phyloP scores from a whole-genome alignment of 2,329 filamentous ascomycete species.

The Zasmidium cellare region DNA sequence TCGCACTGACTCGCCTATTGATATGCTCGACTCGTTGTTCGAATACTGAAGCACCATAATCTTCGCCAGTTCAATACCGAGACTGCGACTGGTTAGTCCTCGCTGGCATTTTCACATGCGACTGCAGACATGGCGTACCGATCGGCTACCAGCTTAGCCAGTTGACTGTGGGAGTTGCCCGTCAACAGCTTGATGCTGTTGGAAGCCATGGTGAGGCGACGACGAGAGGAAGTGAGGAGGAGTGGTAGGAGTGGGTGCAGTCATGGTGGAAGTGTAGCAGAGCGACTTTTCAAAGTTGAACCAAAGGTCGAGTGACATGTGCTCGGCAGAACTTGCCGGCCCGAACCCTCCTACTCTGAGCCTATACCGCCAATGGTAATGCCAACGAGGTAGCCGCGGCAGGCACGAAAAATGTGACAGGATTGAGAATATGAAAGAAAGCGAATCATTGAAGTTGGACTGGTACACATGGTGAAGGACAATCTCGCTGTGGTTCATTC shows the following conservation, averaged over 20 bases:
- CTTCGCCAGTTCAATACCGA: constrained; percentile 76
- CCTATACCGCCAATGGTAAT: not conserved
- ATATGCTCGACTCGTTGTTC: constrained; percentile 85
- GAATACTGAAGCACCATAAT: constrained; percentile 82
- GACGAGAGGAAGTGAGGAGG: constrained; percentile 1
- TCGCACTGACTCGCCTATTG: constrained; percentile 91
- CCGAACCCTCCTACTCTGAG: not conserved
- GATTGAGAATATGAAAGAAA: not conserved
- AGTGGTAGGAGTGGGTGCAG: constrained; percentile 6
- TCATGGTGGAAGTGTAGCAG: constrained; percentile 19
- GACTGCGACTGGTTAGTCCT: constrained; percentile 45
- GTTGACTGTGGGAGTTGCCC: constrained; percentile 72
- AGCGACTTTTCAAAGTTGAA: constrained; percentile 4
- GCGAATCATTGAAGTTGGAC: not conserved
- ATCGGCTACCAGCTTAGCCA: constrained; percentile 68
- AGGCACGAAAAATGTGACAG: not conserved
- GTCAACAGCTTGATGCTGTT: constrained; percentile 76
- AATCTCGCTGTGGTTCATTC: constrained; percentile 19
- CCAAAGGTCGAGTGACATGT: not conserved
- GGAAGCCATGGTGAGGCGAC: constrained; percentile 57
- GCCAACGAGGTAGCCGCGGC: not conserved
- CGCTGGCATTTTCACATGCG: not conserved
- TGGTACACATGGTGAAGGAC: constrained; percentile 1
- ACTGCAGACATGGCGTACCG: constrained; percentile 48
- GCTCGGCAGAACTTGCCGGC: not conserved